Conservation (phyloP, 306 rosid genomes). For the Acacia acuminata region DNA sequence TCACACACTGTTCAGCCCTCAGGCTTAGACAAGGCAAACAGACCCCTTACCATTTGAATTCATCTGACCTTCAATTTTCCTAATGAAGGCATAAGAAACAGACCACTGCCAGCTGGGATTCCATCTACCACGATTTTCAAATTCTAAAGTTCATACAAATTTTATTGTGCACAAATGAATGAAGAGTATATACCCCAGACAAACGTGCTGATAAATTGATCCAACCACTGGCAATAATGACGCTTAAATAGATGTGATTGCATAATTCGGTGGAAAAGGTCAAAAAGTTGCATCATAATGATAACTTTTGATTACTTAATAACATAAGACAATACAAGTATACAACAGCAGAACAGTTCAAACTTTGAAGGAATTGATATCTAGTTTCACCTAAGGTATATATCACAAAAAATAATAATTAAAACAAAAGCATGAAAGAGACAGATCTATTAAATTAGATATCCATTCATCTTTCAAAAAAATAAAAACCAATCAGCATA, state of each 20-base stretch:
- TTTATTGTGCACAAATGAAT: constrained; percentile 23
- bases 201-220: constrained; percentile 33
- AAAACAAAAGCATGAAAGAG: neutral
- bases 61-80: constrained; percentile 15
- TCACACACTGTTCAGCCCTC: neutral
- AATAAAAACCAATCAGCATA: neutral
- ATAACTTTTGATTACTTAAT: neutral
- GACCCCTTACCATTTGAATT: neutral
- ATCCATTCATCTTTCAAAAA: neutral
- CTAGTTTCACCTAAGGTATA: constrained; percentile 1
- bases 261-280: constrained; percentile 12
- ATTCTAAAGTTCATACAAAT: constrained; percentile 26
- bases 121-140: constrained; percentile 31
- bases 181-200: no score
- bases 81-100: neutral
- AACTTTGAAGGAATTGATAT: constrained; percentile 1
- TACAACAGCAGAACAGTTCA: constrained; percentile 16
- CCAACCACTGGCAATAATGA: constrained; percentile 22
- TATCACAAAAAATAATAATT: no score
- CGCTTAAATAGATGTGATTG: constrained; percentile 27
- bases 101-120: constrained; percentile 38
- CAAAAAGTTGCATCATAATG: constrained; percentile 4
- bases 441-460: neutral
- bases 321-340: constrained; percentile 19
- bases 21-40: neutral